Evolutionary conservation across 208 protist species (phyloP).

Genomic region (Acanthamoeba quina): DNA sequence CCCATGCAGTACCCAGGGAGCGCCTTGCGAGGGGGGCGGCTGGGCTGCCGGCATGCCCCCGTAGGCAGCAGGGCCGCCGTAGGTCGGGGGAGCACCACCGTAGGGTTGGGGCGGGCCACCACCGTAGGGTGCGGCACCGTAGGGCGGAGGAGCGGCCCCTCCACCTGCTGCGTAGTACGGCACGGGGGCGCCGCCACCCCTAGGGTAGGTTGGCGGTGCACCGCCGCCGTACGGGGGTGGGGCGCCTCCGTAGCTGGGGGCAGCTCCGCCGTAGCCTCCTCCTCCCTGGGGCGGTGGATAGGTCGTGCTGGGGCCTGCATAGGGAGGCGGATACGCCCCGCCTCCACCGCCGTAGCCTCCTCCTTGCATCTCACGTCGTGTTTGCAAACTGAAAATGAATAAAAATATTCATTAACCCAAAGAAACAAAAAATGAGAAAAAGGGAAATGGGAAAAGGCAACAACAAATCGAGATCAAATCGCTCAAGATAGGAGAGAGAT

Average conservation of each 20-base stretch:
- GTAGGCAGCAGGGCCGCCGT: not conserved
- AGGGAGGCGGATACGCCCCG: not conserved
- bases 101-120: not conserved
- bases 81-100: not conserved
- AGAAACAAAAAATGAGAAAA: no score
- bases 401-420: no score
- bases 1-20: not conserved
- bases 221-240: not conserved
- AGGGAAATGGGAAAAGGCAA: not conserved
- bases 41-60: not conserved
- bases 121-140: not conserved
- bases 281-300: conserved; percentile 8
- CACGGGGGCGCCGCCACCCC: no score
- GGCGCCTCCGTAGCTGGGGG: not conserved
- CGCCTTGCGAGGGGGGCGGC: conserved; percentile 14
- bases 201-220: not conserved
- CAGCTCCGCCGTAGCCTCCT: not conserved
- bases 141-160: no score
- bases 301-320: not conserved
- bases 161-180: not conserved
- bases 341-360: not conserved
- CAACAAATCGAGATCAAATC: not conserved
- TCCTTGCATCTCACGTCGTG: no score
- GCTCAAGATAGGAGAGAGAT: not conserved
- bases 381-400: no score